phyloP scores from a whole-genome alignment of 75 land plant species.

The Ceratopteris richardii region DNA sequence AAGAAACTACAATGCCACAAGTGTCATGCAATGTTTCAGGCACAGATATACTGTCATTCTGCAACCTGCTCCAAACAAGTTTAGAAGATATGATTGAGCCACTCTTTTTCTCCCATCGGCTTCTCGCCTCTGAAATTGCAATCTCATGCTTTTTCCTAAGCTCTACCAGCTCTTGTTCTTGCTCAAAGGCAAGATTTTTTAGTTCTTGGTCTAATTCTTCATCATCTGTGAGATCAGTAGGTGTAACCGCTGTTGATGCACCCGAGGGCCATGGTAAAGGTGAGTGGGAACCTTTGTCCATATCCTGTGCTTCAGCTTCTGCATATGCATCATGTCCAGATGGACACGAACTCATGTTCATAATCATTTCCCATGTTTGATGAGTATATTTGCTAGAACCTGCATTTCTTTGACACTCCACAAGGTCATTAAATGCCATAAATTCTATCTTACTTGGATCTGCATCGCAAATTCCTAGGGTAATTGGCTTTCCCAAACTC shows the following conservation, averaged over 20 bases:
- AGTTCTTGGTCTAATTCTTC: conserved; percentile 47
- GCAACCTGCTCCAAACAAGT: too few species aligned
- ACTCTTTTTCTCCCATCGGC: conserved; percentile 39
- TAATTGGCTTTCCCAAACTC: too few species aligned
- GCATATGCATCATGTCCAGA: not conserved
- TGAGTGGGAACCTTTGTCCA: not conserved
- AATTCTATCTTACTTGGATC: conserved; percentile 4
- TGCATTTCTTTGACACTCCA: conserved; percentile 5
- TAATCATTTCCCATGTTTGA: conserved; percentile 4
- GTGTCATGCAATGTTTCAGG: too few species aligned
- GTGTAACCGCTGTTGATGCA: not conserved
- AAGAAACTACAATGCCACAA: too few species aligned
- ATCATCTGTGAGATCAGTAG: conserved; percentile 21
- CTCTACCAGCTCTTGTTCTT: conserved; percentile 46
- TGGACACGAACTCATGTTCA: conserved; percentile 2
- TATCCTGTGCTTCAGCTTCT: not conserved
- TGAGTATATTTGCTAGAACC: conserved; percentile 4
- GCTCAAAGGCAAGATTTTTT: conserved; percentile 45
- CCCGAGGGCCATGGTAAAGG: not conserved
- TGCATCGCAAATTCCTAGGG: too few species aligned
- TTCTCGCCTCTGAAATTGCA: conserved; percentile 46
- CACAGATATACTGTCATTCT: too few species aligned
- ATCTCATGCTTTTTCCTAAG: conserved; percentile 53
- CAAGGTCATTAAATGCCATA: conserved; percentile 17
- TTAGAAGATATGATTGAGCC: conserved; percentile 2